phyloP scores from a whole-genome alignment of 305 asterid genomes.

The Solanum hybrid region DNA sequence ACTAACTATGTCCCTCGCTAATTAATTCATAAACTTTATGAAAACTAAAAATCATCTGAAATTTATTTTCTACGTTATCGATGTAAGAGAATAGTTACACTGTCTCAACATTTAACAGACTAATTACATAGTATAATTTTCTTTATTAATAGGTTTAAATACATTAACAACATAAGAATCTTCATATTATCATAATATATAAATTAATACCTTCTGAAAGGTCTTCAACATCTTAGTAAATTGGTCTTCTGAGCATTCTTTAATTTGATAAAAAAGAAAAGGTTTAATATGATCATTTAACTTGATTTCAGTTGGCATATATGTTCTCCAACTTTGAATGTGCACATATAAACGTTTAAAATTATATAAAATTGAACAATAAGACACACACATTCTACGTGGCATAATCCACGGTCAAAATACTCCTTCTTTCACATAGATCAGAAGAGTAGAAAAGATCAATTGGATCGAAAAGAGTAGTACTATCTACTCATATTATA shows the following conservation, averaged over 20 bases:
- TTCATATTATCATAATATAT: background rate
- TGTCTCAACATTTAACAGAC: background rate
- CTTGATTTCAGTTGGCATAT: too few relatives aligned
- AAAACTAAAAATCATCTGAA: background rate
- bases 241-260: background rate
- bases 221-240: background rate
- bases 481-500: background rate
- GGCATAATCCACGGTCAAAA: background rate
- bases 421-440: background rate
- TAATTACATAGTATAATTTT: background rate
- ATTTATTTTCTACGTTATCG: background rate
- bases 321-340: too few relatives aligned
- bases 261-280: background rate
- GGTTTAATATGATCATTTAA: too few relatives aligned
- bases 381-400: background rate
- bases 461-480: background rate
- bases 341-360: accelerated
- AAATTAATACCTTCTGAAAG: background rate
- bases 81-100: background rate
- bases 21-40: background rate
- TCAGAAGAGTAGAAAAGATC: background rate
- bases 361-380: too few relatives aligned
- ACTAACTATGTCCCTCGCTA: background rate
- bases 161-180: background rate
- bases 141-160: background rate